Evolutionary conservation across 345 rosid genomes (phyloP), one percentile per base, ranked within the genome.

Genomic region (Schrenkiella parvula): DNA sequence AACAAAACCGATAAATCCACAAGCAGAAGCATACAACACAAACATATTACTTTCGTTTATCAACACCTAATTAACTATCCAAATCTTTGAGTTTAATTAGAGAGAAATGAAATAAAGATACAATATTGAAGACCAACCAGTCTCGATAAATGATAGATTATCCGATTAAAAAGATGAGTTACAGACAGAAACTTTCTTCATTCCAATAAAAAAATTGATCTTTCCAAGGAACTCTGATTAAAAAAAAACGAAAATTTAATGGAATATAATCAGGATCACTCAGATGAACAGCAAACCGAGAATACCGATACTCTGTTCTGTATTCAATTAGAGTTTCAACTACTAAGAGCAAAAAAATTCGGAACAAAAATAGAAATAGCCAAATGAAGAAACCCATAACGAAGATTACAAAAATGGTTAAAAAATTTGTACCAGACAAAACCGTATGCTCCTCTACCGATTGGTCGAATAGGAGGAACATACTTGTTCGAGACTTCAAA

Each of bases 401-500:
- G 41, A 0, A 46, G 32, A 41, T 29, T 2, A 17, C 44, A 48
- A 50, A 62, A 42, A 3, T 14, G 32, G 50, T 3, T n/a, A 1
- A 6, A 6, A 21, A 35, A 3, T 34, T 38, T 13, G 64, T 71
- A 83, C 89, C 89, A 85, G 56, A 85, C 89, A 66, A 83, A 81
- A 6, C 89, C 89, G 42, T 83, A 80, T 28, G 89, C 84, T 34
- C 89, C 89, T 70, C 85, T 65, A 23, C 89, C 89, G 34, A 85
- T 73, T 6, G 89, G 87, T 37, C 85, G 85, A 58, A 83, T 79
- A 13, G 78, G 81, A 82, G 85, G 85, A 18, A 70, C 80, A 68
- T 85, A 85, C 79, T 85, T 81, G 22, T 76, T 72, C 1, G 87
- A 77, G 35, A 85, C 85, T 75, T 85, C 87, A 22, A 85, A 85